These are phyloP conservation scores for Hymenoscyphus infarciens DNA, from an alignment of 2,329 filamentous ascomycete species.

Conservation along the genomic window DNA sequence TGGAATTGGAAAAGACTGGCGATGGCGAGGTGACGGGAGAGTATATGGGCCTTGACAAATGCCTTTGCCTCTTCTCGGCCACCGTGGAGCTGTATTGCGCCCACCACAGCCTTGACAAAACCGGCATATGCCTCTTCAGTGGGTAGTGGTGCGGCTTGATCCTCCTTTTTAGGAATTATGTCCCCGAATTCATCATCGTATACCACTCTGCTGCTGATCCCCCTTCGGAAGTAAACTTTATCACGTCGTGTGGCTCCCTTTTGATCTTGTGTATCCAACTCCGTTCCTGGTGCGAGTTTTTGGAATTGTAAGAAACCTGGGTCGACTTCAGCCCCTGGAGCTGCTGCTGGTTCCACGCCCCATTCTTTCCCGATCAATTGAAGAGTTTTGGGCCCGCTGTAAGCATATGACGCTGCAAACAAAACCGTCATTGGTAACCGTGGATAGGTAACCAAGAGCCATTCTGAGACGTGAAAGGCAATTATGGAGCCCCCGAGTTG, in stretches of 20 bases:
- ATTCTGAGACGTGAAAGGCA: conserved; percentile 84
- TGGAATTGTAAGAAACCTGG: conserved; percentile 83
- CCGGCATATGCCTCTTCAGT: conserved; percentile 57
- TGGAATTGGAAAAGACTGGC: conserved; percentile 78
- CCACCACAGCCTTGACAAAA: conserved; percentile 80
- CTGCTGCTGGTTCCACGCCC: conserved; percentile 86
- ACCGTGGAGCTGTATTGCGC: conserved; percentile 80
- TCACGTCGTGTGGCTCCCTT: conserved; percentile 44
- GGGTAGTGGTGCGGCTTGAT: conserved; percentile 27
- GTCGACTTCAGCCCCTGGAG: conserved; percentile 87
- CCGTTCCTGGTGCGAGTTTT: conserved; percentile 43
- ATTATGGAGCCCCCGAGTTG: conserved; percentile 79
- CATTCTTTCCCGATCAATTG: conserved; percentile 74
- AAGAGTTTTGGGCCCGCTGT: conserved; percentile 72
- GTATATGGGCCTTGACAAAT: conserved; percentile 81
- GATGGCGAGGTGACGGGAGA: conserved; percentile 74
- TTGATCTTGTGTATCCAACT: conserved; percentile 44
- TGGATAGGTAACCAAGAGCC: conserved; percentile 83
- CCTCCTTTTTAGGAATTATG: conserved; percentile 34
- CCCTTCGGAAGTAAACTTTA: conserved; percentile 56
- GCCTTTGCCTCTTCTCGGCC: conserved; percentile 74
- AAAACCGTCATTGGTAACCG: conserved; percentile 86
- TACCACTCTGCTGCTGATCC: conserved; percentile 72
- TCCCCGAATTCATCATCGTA: conserved; percentile 86
- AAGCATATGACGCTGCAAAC: conserved; percentile 82